Percentiles rank a stretch among this genome's conserved stretches.
Evolutionary conservation across 257 asterid species (phyloP).

Genomic region (Solanum virginianum): DNA sequence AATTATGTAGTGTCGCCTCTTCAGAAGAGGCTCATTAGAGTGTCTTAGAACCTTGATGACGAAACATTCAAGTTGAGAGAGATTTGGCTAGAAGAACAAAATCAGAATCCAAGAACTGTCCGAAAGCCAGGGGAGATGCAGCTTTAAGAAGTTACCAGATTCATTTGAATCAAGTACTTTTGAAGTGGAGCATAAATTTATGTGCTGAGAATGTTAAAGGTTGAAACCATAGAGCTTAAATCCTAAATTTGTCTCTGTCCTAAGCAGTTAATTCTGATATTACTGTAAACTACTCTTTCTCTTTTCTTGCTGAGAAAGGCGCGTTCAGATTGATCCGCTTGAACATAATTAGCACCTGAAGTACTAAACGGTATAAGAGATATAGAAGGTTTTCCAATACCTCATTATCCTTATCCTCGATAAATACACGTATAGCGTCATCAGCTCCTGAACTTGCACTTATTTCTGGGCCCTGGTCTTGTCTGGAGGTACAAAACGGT

Average conservation of each 20-base stretch:
- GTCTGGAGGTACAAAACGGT: neutral
- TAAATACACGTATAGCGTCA: constrained; percentile 77
- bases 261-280: neutral
- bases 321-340: neutral
- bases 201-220: neutral
- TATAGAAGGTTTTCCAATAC: constrained; percentile 20
- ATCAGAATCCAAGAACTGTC: neutral
- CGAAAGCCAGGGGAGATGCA: neutral
- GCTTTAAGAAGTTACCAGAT: neutral
- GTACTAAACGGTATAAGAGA: neutral
- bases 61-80: neutral
- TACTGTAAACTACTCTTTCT: constrained; percentile 7
- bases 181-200: neutral
- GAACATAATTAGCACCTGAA: neutral
- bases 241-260: neutral
- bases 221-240: neutral
- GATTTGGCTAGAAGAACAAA: neutral
- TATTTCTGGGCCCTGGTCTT: constrained; percentile 15
- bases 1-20: neutral
- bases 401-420: constrained; percentile 42
- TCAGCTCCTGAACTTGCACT: constrained; percentile 79
- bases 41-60: neutral
- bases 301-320: neutral
- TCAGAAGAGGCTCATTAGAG: neutral
- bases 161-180: neutral